These are phyloP conservation scores for Asclepias syriaca DNA, from an alignment of 257 asterid genomes.

Conservation along the genomic window DNA sequence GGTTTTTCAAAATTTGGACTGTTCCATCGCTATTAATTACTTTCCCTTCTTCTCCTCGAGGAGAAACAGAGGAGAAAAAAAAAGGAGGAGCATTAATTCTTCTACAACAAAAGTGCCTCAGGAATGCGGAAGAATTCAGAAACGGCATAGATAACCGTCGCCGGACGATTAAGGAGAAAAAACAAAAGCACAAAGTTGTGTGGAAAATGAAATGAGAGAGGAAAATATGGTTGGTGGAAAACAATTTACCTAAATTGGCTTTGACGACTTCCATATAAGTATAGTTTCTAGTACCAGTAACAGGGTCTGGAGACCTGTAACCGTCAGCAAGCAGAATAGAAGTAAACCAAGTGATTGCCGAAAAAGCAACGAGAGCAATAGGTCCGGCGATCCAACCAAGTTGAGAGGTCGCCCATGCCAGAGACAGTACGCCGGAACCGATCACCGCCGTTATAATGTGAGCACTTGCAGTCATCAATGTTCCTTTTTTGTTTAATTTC, in stretches of 20 bases:
- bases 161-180: neutral
- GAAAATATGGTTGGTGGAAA: neutral
- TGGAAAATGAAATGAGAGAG: neutral
- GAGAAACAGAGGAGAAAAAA: no score
- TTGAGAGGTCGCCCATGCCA: constrained; percentile 79
- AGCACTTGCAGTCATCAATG: constrained; percentile 47
- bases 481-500: constrained; percentile 25
- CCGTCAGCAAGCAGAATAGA: constrained; percentile 56
- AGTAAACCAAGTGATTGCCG: constrained; percentile 53
- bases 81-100: no score
- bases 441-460: constrained; percentile 70
- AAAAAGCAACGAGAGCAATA: constrained; percentile 36
- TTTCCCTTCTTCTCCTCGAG: no score
- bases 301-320: constrained; percentile 32
- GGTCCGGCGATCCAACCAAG: constrained; percentile 80
- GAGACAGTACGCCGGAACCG: constrained; percentile 73
- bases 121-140: no score
- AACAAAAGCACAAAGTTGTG: neutral
- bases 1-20: no score
- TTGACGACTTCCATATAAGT: constrained; percentile 48
- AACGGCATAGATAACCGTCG: neutral
- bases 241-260: constrained; percentile 38
- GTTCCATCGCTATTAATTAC: no score
- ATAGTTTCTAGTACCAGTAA: constrained; percentile 40
- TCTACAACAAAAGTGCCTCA: no score